A percentile compares a stretch with the other conserved stretches of the same genome.
Evolutionary conservation across 2,329 filamentous ascomycete genomes (phyloP).

Genomic region (Fusarium nematophilum): DNA sequence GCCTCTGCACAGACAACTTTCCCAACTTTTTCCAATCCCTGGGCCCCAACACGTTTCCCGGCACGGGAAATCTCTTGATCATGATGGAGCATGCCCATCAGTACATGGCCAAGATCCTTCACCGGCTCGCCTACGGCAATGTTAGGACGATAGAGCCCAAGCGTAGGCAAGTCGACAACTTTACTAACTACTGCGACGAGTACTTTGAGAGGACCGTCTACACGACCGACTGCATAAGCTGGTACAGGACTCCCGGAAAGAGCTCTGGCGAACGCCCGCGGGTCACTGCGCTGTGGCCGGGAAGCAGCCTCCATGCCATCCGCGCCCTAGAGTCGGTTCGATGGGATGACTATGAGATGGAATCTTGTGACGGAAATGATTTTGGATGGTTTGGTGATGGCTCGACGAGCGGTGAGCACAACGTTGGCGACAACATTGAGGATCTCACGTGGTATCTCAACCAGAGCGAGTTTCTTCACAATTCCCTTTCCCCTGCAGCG

Average conservation of each 20-base stretch:
- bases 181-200: constrained; percentile 17
- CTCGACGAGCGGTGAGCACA: neutral
- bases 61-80: constrained; percentile 8
- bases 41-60: constrained; percentile 10
- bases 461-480: constrained; percentile 1
- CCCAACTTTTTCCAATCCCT: constrained; percentile 17
- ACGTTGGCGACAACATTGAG: neutral
- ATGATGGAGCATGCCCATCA: constrained; percentile 14
- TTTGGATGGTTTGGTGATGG: constrained; percentile 23
- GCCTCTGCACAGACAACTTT: constrained; percentile 9
- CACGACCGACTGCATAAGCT: constrained; percentile 9
- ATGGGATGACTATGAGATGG: constrained; percentile 20
- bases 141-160: constrained; percentile 12
- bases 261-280: neutral
- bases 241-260: constrained; percentile 12
- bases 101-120: constrained; percentile 13
- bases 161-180: constrained; percentile 9
- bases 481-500: neutral
- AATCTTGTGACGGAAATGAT: neutral
- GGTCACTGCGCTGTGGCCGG: constrained; percentile 21
- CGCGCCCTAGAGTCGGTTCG: constrained; percentile 1
- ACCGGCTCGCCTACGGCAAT: constrained; percentile 5
- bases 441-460: constrained; percentile 23
- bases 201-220: constrained; percentile 24
- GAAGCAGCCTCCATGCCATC: constrained; percentile 16